phyloP scores from a whole-genome alignment of 2,329 filamentous ascomycete genomes.

The Aureobasidium sp. region DNA sequence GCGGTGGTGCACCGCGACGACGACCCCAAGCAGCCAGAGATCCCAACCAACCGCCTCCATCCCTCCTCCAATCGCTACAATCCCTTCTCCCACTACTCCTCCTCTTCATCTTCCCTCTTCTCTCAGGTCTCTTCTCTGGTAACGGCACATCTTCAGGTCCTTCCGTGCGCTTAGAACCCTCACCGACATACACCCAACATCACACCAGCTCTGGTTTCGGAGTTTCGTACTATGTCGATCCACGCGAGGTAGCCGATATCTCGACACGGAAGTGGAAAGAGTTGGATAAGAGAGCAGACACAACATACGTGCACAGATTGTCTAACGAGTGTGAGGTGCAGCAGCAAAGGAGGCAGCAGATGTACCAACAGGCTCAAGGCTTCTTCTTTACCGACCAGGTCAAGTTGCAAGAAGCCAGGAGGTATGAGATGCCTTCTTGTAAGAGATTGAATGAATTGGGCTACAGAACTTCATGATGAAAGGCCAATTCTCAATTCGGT shows the following conservation, averaged over 20 bases:
- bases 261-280: conserved; percentile 59
- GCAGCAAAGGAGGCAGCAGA: conserved; percentile 52
- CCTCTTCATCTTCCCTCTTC: conserved; percentile 72
- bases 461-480: conserved; percentile 15
- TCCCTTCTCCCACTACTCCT: conserved; percentile 71
- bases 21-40: conserved; percentile 57
- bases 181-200: conserved; percentile 63
- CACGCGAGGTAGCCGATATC: conserved; percentile 64
- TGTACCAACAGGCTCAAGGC: conserved; percentile 71
- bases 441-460: conserved; percentile 45
- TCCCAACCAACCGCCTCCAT: conserved; percentile 41
- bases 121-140: conserved; percentile 70
- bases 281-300: conserved; percentile 71
- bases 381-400: conserved; percentile 79
- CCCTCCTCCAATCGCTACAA: conserved; percentile 35
- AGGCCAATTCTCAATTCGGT: not conserved
- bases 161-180: conserved; percentile 67
- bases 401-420: conserved; percentile 64
- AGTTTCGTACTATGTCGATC: conserved; percentile 80
- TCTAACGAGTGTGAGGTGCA: conserved; percentile 68
- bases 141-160: conserved; percentile 52
- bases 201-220: conserved; percentile 60
- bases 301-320: conserved; percentile 59
- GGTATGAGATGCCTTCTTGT: conserved; percentile 53
- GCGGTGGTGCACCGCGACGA: conserved; percentile 66